Percentiles rank a stretch among this genome's conserved stretches.
These are phyloP conservation scores for Naganishia sp. DNA, from an alignment of 1,284 basidiomycete species.

Conservation along the genomic window DNA sequence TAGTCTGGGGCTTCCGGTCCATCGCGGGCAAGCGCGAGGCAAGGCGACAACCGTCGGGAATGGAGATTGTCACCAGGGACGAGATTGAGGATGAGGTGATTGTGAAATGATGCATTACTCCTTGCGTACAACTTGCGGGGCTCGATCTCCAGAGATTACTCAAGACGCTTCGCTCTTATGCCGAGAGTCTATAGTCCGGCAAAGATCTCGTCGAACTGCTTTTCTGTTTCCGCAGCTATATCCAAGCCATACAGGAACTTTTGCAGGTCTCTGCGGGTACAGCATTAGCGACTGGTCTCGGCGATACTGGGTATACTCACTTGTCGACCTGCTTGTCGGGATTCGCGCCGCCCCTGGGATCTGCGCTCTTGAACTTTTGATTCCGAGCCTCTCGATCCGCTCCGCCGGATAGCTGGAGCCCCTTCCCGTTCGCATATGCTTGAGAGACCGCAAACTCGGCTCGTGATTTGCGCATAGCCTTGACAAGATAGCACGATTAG, in stretches of 20 bases:
- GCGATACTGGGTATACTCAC: conserved; percentile 52
- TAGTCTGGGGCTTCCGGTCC: conserved; percentile 75
- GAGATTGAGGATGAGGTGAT: conserved; percentile 10
- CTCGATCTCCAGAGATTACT: neutral
- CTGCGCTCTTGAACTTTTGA: conserved; percentile 37
- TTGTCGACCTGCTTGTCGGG: conserved; percentile 65
- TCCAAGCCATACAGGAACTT: conserved; percentile 41
- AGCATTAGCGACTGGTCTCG: neutral
- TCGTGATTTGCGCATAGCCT: conserved; percentile 48
- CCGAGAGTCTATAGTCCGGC: conserved; percentile 4
- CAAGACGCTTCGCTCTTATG: no score
- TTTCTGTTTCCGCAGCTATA: conserved; percentile 38
- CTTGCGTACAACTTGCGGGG: no score
- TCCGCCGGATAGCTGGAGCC: conserved; percentile 45
- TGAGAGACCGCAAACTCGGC: conserved; percentile 50
- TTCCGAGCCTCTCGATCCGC: conserved; percentile 41
- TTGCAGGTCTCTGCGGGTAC: conserved; percentile 35
- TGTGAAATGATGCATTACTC: conserved; percentile 8
- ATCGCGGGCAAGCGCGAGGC: conserved; percentile 38
- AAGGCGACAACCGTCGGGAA: neutral
- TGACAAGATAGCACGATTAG: neutral
- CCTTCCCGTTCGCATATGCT: conserved; percentile 50
- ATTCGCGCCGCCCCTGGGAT: conserved; percentile 38
- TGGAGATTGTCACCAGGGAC: conserved; percentile 11
- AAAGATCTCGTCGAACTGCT: conserved; percentile 36